Evolutionary conservation across 2,329 filamentous ascomycete genomes (phyloP).

Genomic region (Botrytis squamosa): DNA sequence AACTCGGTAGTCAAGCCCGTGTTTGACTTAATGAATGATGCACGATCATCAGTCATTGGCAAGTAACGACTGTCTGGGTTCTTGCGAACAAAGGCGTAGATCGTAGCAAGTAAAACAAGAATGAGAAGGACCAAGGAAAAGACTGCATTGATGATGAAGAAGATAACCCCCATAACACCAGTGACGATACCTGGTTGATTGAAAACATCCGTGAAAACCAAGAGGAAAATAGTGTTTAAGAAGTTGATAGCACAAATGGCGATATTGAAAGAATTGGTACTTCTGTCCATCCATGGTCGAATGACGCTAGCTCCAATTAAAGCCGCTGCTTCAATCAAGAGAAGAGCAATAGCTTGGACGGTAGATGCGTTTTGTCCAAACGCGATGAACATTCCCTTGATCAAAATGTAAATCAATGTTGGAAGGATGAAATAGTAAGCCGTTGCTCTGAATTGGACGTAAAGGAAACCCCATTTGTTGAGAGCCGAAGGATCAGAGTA

Average conservation of each 20-base stretch:
- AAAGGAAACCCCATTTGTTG: slow-evolving; percentile 98
- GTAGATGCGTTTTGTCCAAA: slow-evolving; percentile 70
- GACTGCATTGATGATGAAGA: slow-evolving; percentile 83
- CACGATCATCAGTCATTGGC: slow-evolving; percentile 93
- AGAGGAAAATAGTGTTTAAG: slow-evolving; percentile 81
- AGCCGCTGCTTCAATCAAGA: slow-evolving; percentile 77
- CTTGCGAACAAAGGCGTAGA: slow-evolving; percentile 82
- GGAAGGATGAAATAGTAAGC: slow-evolving; percentile 95
- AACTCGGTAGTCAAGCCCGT: slow-evolving; percentile 85
- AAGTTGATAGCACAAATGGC: slow-evolving; percentile 88
- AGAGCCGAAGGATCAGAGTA: slow-evolving; percentile 92
- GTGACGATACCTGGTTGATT: slow-evolving; percentile 78
- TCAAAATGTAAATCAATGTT: slow-evolving; percentile 70
- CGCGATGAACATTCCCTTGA: slow-evolving; percentile 88
- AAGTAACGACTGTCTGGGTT: slow-evolving; percentile 95
- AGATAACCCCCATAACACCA: slow-evolving; percentile 83
- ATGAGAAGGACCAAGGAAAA: slow-evolving; percentile 81
- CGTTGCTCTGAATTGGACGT: slow-evolving; percentile 93
- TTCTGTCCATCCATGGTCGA: slow-evolving; percentile 98
- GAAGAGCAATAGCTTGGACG: slow-evolving; percentile 76
- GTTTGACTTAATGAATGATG: slow-evolving; percentile 96
- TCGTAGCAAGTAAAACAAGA: slow-evolving; percentile 74
- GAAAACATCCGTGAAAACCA: slow-evolving; percentile 87
- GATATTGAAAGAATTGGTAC: slow-evolving; percentile 95
- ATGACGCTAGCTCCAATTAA: slow-evolving; percentile 77